These are phyloP conservation scores for Serendipita vermifera DNA, from an alignment of 768 basidiomycete genomes.

Conservation along the genomic window DNA sequence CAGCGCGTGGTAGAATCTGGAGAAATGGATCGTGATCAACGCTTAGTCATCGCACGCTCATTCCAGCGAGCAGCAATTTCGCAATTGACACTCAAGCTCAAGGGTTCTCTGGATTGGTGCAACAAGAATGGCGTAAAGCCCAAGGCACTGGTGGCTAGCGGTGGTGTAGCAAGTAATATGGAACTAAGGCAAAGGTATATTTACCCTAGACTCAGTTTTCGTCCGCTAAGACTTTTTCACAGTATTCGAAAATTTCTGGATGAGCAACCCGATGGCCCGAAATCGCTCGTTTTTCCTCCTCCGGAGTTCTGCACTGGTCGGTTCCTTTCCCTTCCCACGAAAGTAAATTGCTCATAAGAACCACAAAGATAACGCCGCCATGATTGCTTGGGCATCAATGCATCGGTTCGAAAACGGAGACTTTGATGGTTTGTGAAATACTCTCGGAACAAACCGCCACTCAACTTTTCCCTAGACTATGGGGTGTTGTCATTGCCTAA, in stretches of 20 bases:
- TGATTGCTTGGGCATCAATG: conserved; percentile 92
- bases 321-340: conserved; percentile 13
- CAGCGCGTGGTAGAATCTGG: conserved; percentile 38
- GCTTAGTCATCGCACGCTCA: conserved; percentile 42
- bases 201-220: neutral
- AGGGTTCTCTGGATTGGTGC: conserved; percentile 39
- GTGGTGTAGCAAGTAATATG: conserved; percentile 84
- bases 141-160: conserved; percentile 63
- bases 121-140: conserved; percentile 31
- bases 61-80: conserved; percentile 62
- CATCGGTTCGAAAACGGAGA: conserved; percentile 55
- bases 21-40: conserved; percentile 7
- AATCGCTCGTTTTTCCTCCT: conserved; percentile 61
- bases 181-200: conserved; percentile 50
- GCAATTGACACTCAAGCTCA: conserved; percentile 66
- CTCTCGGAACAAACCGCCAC: too few species aligned
- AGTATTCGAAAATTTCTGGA: neutral
- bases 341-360: neutral
- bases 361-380: conserved; percentile 76
- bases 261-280: conserved; percentile 23
- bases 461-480: too few species aligned
- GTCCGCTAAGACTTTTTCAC: neutral
- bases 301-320: conserved; percentile 67
- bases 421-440: conserved; percentile 31
- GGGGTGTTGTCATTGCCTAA: conserved; percentile 47